Evolutionary conservation across 2,329 filamentous ascomycete species (phyloP).

Genomic region (Sclerotinia borealis): DNA sequence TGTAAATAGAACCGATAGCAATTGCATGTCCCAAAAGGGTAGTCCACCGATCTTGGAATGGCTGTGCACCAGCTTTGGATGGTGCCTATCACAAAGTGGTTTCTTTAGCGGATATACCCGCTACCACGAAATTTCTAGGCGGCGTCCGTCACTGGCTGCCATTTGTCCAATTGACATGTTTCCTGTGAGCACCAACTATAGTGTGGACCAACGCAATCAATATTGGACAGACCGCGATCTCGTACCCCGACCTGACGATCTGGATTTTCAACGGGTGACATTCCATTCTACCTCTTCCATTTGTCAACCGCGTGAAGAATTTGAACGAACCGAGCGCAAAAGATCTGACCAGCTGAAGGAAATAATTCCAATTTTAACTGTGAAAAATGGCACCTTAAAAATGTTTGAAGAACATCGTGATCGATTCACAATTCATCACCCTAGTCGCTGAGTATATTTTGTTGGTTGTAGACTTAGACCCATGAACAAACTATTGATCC

Average conservation of each 20-base stretch:
- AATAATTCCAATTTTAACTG: background rate
- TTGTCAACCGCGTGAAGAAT: background rate
- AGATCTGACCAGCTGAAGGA: background rate
- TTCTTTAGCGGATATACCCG: conserved; percentile 9
- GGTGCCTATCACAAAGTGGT: conserved; percentile 8
- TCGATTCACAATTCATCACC: background rate
- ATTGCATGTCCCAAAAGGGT: conserved; percentile 6
- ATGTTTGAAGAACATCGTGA: background rate
- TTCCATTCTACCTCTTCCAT: background rate
- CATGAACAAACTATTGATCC: conserved; percentile 12
- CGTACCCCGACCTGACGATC: conserved; percentile 3
- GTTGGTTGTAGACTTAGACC: background rate
- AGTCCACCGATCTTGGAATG: conserved; percentile 3
- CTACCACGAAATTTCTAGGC: conserved; percentile 8
- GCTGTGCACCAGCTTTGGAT: conserved; percentile 8
- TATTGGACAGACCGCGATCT: conserved; percentile 8
- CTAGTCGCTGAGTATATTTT: background rate
- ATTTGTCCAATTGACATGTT: conserved; percentile 6
- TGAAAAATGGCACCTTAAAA: background rate
- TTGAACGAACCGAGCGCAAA: conserved; percentile 5
- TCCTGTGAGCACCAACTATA: conserved; percentile 6
- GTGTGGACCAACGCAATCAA: conserved; percentile 2
- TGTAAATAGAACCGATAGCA: conserved; percentile 1
- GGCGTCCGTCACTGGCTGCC: conserved; percentile 1
- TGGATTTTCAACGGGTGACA: conserved; percentile 4